Evolutionary conservation across 148 eudicot species (phyloP).

Genomic region (Polygonum aviculare): DNA sequence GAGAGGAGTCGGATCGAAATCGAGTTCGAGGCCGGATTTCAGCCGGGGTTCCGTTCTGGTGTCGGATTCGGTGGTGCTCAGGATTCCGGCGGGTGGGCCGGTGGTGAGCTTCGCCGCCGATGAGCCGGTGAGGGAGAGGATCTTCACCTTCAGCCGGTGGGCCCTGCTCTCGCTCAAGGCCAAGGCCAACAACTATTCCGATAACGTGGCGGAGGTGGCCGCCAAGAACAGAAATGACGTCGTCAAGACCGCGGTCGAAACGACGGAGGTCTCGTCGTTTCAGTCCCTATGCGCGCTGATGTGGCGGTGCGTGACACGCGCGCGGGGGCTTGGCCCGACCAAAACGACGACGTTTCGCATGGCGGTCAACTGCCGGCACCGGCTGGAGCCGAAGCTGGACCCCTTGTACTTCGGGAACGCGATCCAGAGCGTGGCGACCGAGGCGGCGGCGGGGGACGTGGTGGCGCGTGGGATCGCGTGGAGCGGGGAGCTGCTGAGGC

Average conservation of each 20-base stretch:
- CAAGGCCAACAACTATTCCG: conserved; percentile 23
- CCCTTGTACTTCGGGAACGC: conserved; percentile 57
- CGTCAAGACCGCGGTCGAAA: background rate
- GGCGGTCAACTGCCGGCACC: conserved; percentile 43
- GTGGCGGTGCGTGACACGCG: conserved; percentile 65
- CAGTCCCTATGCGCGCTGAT: conserved; percentile 54
- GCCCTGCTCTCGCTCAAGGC: conserved; percentile 33
- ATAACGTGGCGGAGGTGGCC: background rate
- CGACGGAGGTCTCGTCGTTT: conserved; percentile 48
- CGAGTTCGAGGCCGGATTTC: conserved; percentile 25
- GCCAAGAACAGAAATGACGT: background rate
- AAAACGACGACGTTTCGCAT: conserved; percentile 51
- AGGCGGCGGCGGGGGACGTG: conserved; percentile 33
- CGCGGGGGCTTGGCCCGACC: conserved; percentile 21
- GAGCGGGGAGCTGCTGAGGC: conserved; percentile 23
- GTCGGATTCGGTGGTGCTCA: conserved; percentile 33
- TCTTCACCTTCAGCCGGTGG: conserved; percentile 45
- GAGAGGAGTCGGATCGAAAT: conserved; percentile 17
- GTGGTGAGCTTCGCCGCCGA: conserved; percentile 39
- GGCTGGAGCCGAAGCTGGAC: conserved; percentile 45
- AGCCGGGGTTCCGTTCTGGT: conserved; percentile 32
- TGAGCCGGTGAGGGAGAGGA: conserved; percentile 40
- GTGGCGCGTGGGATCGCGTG: conserved; percentile 33
- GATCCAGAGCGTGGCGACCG: conserved; percentile 46
- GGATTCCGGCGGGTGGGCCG: conserved; percentile 39